Evolutionary conservation across 306 rosid species (phyloP), one percentile per base, ranked within the genome.

Genomic region (Myrica gale): DNA sequence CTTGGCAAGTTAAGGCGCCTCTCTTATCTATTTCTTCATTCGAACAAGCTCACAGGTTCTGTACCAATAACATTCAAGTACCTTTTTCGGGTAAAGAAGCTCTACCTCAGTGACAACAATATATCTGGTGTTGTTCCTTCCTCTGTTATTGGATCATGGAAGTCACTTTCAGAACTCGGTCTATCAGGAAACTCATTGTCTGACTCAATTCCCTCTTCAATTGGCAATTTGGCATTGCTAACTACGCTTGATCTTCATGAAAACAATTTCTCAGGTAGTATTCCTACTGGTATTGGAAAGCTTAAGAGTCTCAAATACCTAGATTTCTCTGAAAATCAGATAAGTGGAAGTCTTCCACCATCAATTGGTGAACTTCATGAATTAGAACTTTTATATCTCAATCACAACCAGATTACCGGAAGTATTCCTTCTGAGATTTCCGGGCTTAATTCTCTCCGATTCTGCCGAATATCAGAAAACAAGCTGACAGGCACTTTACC

Each of bases 251-350:
- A 91, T 72, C 79, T 91, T 67, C 89, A 83, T 47, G 83, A 80
- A 5, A 89, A 91, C 76, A 77, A 78, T 2, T 82, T 89, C 32
- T 54, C 71, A 26, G 87, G 87, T 4, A 46, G 17, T 1, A 76
- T 89, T 84, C 91, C 91, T 42, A 9, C 11, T 1, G 75, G 81
- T 70, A 73, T 87, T 60, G 90, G 89, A 2, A 71, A 83, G 57
- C 85, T 89, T 48, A 79, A 74, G 81, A 85, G 76, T 42, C 74
- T 91, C 16, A 81, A 10, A 9, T 52, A 75, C n/a, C 76, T 91
- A 23, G 96, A 89, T 81, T 79, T 89, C 7, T 87, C 92, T 0
- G 76, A 71, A n/a, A 89, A 89, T 74, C 80, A 47, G 72, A 78
- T 87, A 72, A 74, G 76, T 21, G 93, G 91, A 21, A 79, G 52